These are phyloP conservation scores for Diaporthe nobilis DNA, from an alignment of 2,329 filamentous ascomycete species.

Conservation along the genomic window DNA sequence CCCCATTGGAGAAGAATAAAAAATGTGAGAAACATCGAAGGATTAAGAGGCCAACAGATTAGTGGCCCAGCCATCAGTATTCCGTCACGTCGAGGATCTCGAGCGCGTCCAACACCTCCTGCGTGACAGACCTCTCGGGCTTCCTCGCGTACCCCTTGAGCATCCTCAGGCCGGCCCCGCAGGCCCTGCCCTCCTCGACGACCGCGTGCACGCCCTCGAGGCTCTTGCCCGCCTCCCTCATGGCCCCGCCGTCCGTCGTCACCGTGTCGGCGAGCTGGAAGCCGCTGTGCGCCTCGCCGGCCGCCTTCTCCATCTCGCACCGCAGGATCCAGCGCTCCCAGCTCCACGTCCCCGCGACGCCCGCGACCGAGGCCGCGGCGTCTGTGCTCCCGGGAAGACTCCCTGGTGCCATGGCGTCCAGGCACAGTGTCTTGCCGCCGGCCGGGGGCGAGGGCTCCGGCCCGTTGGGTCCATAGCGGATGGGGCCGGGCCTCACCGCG, in stretches of 20 bases:
- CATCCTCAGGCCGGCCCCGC: constrained; percentile 72
- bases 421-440: constrained; percentile 59
- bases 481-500: constrained; percentile 53
- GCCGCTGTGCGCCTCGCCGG: constrained; percentile 69
- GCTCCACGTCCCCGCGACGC: constrained; percentile 86
- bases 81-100: constrained; percentile 27
- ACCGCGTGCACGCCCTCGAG: constrained; percentile 73
- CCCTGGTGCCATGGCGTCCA: constrained; percentile 75
- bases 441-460: constrained; percentile 54
- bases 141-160: constrained; percentile 76
- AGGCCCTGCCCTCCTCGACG: constrained; percentile 73
- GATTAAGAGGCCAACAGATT: not conserved
- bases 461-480: constrained; percentile 56
- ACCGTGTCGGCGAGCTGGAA: constrained; percentile 66
- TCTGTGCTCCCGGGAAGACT: constrained; percentile 78
- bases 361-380: constrained; percentile 81
- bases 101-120: constrained; percentile 33
- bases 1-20: not conserved
- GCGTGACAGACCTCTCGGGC: constrained; percentile 53
- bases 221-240: constrained; percentile 70
- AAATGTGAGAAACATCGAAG: not conserved
- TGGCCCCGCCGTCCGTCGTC: constrained; percentile 61
- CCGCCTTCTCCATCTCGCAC: constrained; percentile 83
- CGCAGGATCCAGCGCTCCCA: constrained; percentile 98
- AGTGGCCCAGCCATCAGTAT: not conserved